phyloP scores from a whole-genome alignment of 2,329 filamentous ascomycete species.

The Rosellinia necatrix region DNA sequence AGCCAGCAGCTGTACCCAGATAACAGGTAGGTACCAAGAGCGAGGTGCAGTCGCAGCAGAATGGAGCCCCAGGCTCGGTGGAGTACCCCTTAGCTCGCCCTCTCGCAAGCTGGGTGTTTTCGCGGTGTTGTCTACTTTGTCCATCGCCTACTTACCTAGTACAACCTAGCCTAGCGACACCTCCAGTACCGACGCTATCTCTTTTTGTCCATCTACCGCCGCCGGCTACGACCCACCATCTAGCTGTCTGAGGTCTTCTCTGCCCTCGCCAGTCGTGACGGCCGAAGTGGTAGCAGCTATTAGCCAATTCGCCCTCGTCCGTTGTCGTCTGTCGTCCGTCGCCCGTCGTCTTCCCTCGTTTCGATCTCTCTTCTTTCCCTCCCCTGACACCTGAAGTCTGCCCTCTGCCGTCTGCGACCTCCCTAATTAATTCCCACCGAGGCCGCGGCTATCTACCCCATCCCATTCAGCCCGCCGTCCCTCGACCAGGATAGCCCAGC shows the following conservation, averaged over 20 bases:
- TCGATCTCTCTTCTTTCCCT: conserved; percentile 12
- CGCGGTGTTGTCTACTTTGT: conserved; percentile 15
- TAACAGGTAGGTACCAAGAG: background rate
- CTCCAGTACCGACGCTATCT: conserved; percentile 15
- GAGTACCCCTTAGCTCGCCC: conserved; percentile 11
- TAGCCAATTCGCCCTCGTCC: conserved; percentile 33
- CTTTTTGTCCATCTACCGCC: conserved; percentile 15
- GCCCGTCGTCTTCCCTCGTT: conserved; percentile 18
- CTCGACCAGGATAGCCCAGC: conserved; percentile 31
- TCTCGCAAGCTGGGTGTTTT: conserved; percentile 10
- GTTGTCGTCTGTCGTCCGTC: conserved; percentile 1
- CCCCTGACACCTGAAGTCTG: background rate
- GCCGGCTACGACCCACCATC: conserved; percentile 27
- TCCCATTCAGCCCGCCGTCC: conserved; percentile 35
- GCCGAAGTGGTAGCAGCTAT: conserved; percentile 30
- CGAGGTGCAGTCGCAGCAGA: background rate
- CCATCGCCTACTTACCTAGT: background rate
- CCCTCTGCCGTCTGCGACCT: background rate
- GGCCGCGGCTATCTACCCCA: conserved; percentile 25
- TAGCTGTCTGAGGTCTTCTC: conserved; percentile 14
- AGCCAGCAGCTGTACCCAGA: background rate
- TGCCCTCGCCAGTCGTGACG: conserved; percentile 33
- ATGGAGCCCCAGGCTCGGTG: conserved; percentile 10
- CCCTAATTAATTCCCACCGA: conserved; percentile 8
- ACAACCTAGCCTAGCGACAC: background rate